Conservation (phyloP, 257 asterid species). For the Salvia hispanica region DNA sequence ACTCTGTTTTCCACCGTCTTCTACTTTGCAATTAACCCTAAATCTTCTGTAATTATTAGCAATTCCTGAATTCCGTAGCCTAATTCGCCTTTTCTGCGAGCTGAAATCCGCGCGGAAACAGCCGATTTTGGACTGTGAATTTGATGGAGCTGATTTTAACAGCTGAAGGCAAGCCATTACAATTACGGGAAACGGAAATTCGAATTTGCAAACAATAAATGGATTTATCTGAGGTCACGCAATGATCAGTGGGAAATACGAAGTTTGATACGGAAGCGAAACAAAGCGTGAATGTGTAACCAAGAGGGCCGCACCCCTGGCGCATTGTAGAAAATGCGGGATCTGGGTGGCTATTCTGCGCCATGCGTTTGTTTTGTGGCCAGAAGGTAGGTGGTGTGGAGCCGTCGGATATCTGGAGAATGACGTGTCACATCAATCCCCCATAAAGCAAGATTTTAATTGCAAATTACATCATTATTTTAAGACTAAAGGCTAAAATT, state of each 20-base stretch:
- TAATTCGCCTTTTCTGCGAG: slow-evolving; percentile 33
- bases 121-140: slow-evolving; percentile 41
- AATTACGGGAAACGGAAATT: background rate
- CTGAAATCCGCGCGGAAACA: slow-evolving; percentile 37
- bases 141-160: slow-evolving; percentile 51
- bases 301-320: slow-evolving; percentile 30
- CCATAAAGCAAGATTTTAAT: too few relatives aligned
- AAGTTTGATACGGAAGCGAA: slow-evolving; percentile 14
- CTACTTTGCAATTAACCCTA: slow-evolving; percentile 54
- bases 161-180: slow-evolving; percentile 68
- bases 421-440: slow-evolving; percentile 19
- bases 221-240: background rate
- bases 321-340: slow-evolving; percentile 42
- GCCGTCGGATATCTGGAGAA: slow-evolving; percentile 26
- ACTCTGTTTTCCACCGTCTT: slow-evolving; percentile 51
- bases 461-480: too few relatives aligned
- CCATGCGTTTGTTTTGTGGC: slow-evolving; percentile 43
- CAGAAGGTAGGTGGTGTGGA: background rate
- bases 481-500: too few relatives aligned
- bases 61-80: slow-evolving; percentile 40
- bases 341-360: slow-evolving; percentile 36
- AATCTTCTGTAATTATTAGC: slow-evolving; percentile 35
- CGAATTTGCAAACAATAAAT: background rate
- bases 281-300: slow-evolving; percentile 32
- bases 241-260: slow-evolving; percentile 8